Evolutionary conservation across 2,329 filamentous ascomycete genomes (phyloP).

Genomic region (Lasiodiplodia sp.): DNA sequence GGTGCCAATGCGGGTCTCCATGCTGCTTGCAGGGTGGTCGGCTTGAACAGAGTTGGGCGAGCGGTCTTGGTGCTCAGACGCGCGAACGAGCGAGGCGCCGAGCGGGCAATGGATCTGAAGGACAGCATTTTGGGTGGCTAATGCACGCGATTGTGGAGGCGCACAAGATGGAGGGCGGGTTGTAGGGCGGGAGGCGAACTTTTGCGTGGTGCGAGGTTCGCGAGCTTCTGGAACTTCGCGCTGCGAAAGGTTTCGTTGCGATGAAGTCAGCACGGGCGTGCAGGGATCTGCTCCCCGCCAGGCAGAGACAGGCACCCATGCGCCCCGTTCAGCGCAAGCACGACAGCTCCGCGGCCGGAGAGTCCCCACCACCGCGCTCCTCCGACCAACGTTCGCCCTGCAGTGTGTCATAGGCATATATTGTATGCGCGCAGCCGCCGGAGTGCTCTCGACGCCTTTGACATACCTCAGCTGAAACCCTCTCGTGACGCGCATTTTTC

Average conservation of each 20-base stretch:
- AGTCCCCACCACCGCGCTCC: conserved; percentile 17
- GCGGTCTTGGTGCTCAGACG: conserved; percentile 50
- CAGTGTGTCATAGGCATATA: conserved; percentile 6
- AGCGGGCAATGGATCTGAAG: conserved; percentile 54
- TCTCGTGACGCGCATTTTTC: neutral
- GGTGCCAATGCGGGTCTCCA: conserved; percentile 43
- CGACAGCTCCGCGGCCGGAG: conserved; percentile 23
- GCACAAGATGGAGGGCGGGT: conserved; percentile 15
- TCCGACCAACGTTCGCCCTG: neutral
- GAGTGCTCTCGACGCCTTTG: conserved; percentile 8
- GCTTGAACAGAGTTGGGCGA: conserved; percentile 44
- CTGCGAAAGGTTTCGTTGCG: conserved; percentile 22
- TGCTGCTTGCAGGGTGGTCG: conserved; percentile 43
- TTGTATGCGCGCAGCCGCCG: neutral
- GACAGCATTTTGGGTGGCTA: conserved; percentile 50
- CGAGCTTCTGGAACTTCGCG: conserved; percentile 20
- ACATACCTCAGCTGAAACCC: neutral
- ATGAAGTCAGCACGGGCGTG: conserved; percentile 25
- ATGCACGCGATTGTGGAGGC: conserved; percentile 23
- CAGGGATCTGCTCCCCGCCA: neutral
- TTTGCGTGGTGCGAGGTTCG: conserved; percentile 2
- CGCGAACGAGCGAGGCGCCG: conserved; percentile 51
- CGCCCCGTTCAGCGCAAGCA: neutral
- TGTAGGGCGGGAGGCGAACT: neutral
- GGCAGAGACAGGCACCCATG: conserved; percentile 5